A percentile compares a stretch with the other conserved stretches of the same genome.
Evolutionary conservation across 768 basidiomycete genomes (phyloP).

Genomic region (Hygrocybe punicea): DNA sequence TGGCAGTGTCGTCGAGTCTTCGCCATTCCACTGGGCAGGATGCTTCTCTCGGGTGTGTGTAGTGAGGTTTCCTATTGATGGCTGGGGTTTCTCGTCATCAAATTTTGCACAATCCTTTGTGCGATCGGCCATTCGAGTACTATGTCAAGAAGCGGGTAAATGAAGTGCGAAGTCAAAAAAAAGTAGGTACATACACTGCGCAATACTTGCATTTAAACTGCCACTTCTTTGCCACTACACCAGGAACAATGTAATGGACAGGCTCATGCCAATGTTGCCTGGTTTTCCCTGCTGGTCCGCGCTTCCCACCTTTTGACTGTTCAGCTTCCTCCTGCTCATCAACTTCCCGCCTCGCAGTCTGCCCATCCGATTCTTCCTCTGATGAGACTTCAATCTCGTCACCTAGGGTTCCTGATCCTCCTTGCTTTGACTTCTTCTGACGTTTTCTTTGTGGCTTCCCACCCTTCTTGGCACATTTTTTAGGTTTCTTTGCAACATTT

Average conservation of each 20-base stretch:
- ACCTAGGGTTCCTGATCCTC: neutral
- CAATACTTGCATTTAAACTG: constrained; percentile 13
- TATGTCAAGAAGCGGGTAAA: neutral
- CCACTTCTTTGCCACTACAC: constrained; percentile 3
- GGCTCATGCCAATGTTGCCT: neutral
- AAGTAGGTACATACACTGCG: neutral
- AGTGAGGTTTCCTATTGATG: constrained; percentile 11
- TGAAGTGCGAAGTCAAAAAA: neutral
- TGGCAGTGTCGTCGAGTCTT: neutral
- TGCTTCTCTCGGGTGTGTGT: constrained; percentile 10
- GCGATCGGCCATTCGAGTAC: constrained; percentile 5
- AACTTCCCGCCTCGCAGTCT: neutral
- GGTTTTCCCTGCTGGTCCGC: neutral
- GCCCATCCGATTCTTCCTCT: neutral
- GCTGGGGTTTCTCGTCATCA: constrained; percentile 12
- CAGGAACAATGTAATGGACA: neutral
- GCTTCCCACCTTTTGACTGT: neutral
- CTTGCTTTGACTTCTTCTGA: neutral
- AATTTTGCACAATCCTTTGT: constrained; percentile 6
- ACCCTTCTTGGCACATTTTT: neutral
- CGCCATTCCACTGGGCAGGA: neutral
- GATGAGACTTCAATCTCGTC: neutral
- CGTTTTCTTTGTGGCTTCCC: neutral
- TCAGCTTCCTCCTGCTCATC: neutral
- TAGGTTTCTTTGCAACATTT: neutral